phyloP scores from a whole-genome alignment of 805 yeast genomes.

The Lipomyces mesembrius region DNA sequence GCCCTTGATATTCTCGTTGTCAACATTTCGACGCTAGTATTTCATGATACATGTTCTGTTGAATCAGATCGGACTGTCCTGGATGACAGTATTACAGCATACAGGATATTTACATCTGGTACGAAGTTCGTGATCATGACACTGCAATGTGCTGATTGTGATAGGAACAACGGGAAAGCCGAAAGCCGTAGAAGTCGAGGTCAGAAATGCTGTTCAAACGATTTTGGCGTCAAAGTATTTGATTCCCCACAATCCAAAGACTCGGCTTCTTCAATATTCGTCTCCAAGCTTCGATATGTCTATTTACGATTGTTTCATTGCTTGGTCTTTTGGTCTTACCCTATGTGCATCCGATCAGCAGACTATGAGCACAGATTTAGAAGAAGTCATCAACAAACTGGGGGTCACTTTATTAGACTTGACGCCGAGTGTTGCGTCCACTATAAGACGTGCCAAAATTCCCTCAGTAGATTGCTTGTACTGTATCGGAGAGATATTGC shows the following conservation, averaged over 20 bases:
- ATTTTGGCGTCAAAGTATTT: constrained; percentile 28
- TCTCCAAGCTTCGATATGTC: constrained; percentile 38
- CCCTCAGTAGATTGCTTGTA: constrained; percentile 36
- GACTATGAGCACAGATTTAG: constrained; percentile 30
- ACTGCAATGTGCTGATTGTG: not conserved
- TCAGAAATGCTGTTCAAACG: constrained; percentile 31
- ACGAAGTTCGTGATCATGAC: not conserved
- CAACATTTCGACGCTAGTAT: constrained; percentile 13
- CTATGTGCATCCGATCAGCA: constrained; percentile 33
- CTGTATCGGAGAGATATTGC: constrained; percentile 40
- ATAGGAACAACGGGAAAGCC: constrained; percentile 38
- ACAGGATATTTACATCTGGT: constrained; percentile 39
- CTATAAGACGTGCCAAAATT: constrained; percentile 21
- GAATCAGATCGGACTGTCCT: no score
- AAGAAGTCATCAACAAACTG: constrained; percentile 19
- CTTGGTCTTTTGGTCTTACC: constrained; percentile 38
- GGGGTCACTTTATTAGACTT: constrained; percentile 36
- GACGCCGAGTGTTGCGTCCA: constrained; percentile 40
- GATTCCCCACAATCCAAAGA: constrained; percentile 15
- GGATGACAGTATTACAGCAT: constrained; percentile 29
- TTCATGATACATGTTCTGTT: not conserved
- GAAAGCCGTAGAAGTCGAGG: constrained; percentile 37
- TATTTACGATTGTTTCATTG: constrained; percentile 37
- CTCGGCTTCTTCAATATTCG: constrained; percentile 36
- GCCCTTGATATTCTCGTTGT: not conserved